Percentiles rank a stretch among this genome's conserved stretches.
Evolutionary conservation across 352 stramenopile species (phyloP).

Genomic region (Pythium diclinum): DNA sequence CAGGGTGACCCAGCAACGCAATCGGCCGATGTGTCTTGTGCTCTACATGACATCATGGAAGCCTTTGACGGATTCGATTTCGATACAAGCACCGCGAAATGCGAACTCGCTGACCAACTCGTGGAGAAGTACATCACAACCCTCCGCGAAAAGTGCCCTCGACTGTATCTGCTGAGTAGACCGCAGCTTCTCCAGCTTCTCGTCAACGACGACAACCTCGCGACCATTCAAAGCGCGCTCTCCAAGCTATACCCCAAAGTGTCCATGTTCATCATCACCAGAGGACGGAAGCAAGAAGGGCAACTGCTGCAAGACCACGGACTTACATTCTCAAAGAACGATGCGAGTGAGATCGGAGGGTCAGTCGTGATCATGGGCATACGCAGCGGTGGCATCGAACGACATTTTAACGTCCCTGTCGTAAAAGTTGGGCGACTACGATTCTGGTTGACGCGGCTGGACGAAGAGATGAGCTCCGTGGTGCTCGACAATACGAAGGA

Average conservation of each 20-base stretch:
- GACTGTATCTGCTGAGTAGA: slow-evolving; percentile 44
- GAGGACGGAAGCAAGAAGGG: slow-evolving; percentile 22
- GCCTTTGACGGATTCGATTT: slow-evolving; percentile 64
- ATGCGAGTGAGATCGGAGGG: background rate
- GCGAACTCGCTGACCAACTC: slow-evolving; percentile 38
- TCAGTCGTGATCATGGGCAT: slow-evolving; percentile 17
- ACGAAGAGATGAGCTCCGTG: slow-evolving; percentile 56
- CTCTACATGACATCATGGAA: slow-evolving; percentile 38
- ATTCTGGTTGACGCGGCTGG: slow-evolving; percentile 61
- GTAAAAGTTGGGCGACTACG: slow-evolving; percentile 63
- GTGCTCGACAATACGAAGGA: slow-evolving; percentile 37
- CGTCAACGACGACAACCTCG: slow-evolving; percentile 37
- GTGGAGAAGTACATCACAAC: slow-evolving; percentile 38
- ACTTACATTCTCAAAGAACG: background rate
- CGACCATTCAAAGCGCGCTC: slow-evolving; percentile 30
- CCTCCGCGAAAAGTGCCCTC: slow-evolving; percentile 36
- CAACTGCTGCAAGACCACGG: slow-evolving; percentile 3
- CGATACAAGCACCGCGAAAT: slow-evolving; percentile 31
- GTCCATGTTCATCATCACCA: slow-evolving; percentile 32
- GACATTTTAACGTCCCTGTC: slow-evolving; percentile 34
- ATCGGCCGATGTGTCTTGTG: slow-evolving; percentile 30
- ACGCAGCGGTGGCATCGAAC: background rate
- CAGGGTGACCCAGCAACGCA: background rate
- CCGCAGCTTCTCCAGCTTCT: slow-evolving; percentile 37
- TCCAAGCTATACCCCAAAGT: slow-evolving; percentile 41